Percentiles rank a stretch among this genome's conserved stretches.
These are phyloP conservation scores for Psilocybe cyanescens DNA, from an alignment of 768 basidiomycete genomes.

Conservation along the genomic window DNA sequence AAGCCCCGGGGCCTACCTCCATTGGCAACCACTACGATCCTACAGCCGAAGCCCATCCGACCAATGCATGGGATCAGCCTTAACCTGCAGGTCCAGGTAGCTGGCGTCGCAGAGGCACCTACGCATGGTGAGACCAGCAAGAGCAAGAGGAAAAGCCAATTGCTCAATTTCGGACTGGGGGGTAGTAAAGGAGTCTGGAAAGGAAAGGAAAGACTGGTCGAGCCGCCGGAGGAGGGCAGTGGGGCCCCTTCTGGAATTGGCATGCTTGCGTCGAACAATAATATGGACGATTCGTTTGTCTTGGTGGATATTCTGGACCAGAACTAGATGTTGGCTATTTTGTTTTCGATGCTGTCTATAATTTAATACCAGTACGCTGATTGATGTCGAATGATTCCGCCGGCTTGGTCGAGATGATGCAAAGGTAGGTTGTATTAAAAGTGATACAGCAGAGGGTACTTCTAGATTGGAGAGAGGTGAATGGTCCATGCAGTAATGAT, in stretches of 20 bases:
- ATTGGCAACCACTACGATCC: conserved; percentile 5
- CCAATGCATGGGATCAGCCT: conserved; percentile 25
- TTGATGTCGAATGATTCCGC: not conserved
- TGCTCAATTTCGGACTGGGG: conserved; percentile 12
- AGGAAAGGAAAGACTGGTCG: not conserved
- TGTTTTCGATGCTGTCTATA: not conserved
- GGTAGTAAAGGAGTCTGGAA: conserved; percentile 12
- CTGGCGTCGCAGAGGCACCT: conserved; percentile 14
- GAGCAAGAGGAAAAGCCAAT: conserved; percentile 16
- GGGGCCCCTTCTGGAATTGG: not conserved
- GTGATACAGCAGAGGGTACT: conserved; percentile 14
- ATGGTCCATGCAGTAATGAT: conserved; percentile 28
- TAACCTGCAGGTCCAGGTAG: conserved; percentile 26
- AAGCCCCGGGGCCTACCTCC: not conserved
- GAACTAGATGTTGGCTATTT: not conserved
- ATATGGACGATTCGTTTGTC: conserved; percentile 12
- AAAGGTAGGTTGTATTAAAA: conserved; percentile 18
- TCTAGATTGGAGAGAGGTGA: conserved; percentile 12
- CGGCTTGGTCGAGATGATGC: not conserved
- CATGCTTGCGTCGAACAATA: not conserved
- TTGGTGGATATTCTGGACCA: conserved; percentile 1
- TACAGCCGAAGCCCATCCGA: conserved; percentile 27
- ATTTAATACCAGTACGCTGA: not conserved
- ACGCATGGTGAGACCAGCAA: conserved; percentile 11
- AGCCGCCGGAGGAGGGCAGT: not conserved